Evolutionary conservation across 345 rosid species (phyloP).

Genomic region (thale cress (Arabidopsis thaliana)): DNA sequence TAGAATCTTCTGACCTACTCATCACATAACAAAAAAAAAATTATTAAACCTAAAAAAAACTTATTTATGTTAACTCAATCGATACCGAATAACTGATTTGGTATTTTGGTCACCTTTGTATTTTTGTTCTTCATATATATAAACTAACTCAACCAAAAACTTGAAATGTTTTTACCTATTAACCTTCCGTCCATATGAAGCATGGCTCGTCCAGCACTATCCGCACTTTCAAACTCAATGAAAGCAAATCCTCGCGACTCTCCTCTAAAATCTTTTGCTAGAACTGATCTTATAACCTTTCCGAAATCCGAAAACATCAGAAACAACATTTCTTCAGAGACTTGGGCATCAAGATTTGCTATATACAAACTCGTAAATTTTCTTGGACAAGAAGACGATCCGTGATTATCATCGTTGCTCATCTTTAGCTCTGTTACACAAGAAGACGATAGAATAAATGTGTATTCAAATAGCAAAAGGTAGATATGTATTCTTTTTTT

Average conservation of each 20-base stretch:
- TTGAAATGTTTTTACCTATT: constrained; percentile 17
- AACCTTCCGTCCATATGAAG: constrained; percentile 19
- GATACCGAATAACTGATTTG: background rate
- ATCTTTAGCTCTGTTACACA: constrained; percentile 16
- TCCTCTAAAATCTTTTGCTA: constrained; percentile 39
- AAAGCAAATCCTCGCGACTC: constrained; percentile 41
- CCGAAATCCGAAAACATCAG: constrained; percentile 28
- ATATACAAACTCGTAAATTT: constrained; percentile 26
- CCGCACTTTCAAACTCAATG: constrained; percentile 31
- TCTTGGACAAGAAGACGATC: constrained; percentile 22
- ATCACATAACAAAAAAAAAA: constrained; percentile 1
- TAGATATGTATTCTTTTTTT: too few relatives aligned
- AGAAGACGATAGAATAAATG: too few relatives aligned
- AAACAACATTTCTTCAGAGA: constrained; percentile 30
- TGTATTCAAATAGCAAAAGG: background rate
- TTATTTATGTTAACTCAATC: background rate
- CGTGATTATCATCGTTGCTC: constrained; percentile 9
- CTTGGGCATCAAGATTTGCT: constrained; percentile 32
- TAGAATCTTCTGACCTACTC: constrained; percentile 39
- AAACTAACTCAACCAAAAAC: background rate
- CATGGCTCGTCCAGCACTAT: constrained; percentile 29
- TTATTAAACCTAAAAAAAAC: background rate
- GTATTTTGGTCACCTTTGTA: background rate
- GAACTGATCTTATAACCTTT: constrained; percentile 13
- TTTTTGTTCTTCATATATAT: background rate